Base-by-base conservation (phyloP, 805 yeast genomes). In the Schwanniomyces vanrijiae region DNA sequence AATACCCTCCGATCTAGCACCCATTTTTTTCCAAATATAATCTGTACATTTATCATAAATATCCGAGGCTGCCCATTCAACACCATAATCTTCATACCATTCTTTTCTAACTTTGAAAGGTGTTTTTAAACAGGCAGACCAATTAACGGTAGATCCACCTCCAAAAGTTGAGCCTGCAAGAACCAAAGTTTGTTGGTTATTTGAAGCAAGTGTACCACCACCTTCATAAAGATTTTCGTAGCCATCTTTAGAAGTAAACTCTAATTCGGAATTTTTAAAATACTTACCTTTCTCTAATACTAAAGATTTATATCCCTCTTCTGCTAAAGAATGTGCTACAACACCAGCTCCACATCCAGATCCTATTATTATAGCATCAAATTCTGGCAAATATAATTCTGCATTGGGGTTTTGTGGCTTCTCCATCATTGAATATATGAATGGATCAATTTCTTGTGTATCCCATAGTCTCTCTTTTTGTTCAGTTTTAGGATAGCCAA, bases 101-200 rank as follows among this genome's bases (percentile, higher is more conserved):
- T 78, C 82, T 26, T 69, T 61, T 42, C 84, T 70, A 3, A 80
- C 78, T 44, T 68, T 66, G 58, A 72, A 75, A 1, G 80, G 80
- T 0, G 83, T 76, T 34, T 66, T 69, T 45, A 80, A 54, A 47
- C 77, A 67, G 14, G 83, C 83, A 10, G 78, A 72, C 84, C 84
- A 80, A 61, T 80, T 80, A 37, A 80, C 75, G 11, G 83, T 77
- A 5, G 80, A 66, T 5, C 84, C 84, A 11, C 84, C 84, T 5
- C 84, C 84, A 45, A 80, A 75, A 0, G 80, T 77, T 2, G 81
- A 53, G 5, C 83, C 84, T 0, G 83, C 81, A 39, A 78, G 55
- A 2, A 77, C 50, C 9, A 65, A 46, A 11, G 70, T 42, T 39
- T 69, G 68, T 39, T 65, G 68, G 50, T 69, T 71, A 6, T 34